Conservation (phyloP, 129 eudicot species). For the Calendula officinalis region DNA sequence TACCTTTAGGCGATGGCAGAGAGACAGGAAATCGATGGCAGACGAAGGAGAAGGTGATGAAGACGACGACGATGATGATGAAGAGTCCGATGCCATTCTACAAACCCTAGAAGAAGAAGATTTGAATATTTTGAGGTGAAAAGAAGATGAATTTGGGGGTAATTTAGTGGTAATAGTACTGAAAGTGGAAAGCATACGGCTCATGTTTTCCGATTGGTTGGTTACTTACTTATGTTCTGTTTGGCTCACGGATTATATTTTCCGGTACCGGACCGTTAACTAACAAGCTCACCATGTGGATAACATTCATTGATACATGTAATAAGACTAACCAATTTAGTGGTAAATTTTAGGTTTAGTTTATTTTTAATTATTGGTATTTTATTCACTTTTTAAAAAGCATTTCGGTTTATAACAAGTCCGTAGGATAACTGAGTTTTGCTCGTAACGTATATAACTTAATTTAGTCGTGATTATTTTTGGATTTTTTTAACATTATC, state of each 20-base stretch:
- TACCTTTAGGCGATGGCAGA: constrained; percentile 92
- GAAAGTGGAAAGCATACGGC: constrained; percentile 28
- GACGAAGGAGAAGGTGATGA: constrained; percentile 65
- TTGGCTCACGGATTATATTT: not conserved
- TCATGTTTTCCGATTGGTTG: constrained; percentile 17
- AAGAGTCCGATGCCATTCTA: constrained; percentile 50
- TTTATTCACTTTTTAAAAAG: too few species aligned
- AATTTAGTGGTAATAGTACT: constrained; percentile 11
- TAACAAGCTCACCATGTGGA: too few species aligned
- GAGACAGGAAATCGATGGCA: constrained; percentile 81
- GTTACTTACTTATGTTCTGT: not conserved
- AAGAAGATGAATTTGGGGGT: constrained; percentile 4
- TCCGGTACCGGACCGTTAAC: not conserved
- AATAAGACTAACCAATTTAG: too few species aligned
- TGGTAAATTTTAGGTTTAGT: too few species aligned
- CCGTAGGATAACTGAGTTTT: too few species aligned
- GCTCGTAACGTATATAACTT: too few species aligned
- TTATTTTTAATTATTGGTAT: too few species aligned
- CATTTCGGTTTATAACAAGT: too few species aligned
- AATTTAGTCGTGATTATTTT: too few species aligned
- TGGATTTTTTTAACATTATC: too few species aligned
- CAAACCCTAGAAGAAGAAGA: constrained; percentile 43
- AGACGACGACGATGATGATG: constrained; percentile 32
- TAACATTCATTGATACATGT: too few species aligned
- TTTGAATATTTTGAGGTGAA: not conserved